Evolutionary conservation across 352 stramenopile species (phyloP).

Genomic region (Phytophthora multivora): DNA sequence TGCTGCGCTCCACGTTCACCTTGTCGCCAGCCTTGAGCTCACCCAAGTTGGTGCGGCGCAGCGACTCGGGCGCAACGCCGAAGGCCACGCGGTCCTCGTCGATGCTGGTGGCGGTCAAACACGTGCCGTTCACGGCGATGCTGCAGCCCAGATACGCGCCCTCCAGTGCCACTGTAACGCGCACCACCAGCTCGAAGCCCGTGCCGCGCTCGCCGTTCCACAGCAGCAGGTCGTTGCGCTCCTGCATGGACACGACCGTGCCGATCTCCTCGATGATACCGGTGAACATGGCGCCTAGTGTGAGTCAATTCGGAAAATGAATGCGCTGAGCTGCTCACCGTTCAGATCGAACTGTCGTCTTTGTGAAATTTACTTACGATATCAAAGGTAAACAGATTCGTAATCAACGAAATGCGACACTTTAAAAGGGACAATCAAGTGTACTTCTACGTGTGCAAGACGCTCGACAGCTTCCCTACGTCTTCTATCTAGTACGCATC

Average conservation of each 20-base stretch:
- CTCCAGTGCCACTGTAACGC: slow-evolving; percentile 77
- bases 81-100: slow-evolving; percentile 90
- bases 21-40: slow-evolving; percentile 87
- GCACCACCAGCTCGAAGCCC: slow-evolving; percentile 91
- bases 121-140: slow-evolving; percentile 98
- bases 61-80: slow-evolving; percentile 95
- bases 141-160: slow-evolving; percentile 93
- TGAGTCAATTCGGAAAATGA: slow-evolving; percentile 21
- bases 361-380: too few relatives aligned
- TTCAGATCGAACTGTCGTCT: too few relatives aligned
- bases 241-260: slow-evolving; percentile 90
- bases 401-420: slow-evolving; percentile 17
- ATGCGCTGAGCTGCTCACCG: slow-evolving; percentile 2
- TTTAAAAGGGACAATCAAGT: slow-evolving; percentile 3
- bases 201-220: slow-evolving; percentile 94
- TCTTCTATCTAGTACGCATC: slow-evolving; percentile 23
- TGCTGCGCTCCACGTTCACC: slow-evolving; percentile 93
- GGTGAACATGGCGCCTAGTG: slow-evolving; percentile 90
- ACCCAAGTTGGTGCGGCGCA: slow-evolving; percentile 92
- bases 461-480: not conserved
- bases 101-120: slow-evolving; percentile 95
- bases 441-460: slow-evolving; percentile 3
- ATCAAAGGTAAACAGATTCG: not conserved
- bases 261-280: slow-evolving; percentile 99
- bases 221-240: slow-evolving; percentile 92